These are phyloP conservation scores for Aspergillus haitiensis DNA, from an alignment of 495 filamentous ascomycete genomes.

Conservation along the genomic window DNA sequence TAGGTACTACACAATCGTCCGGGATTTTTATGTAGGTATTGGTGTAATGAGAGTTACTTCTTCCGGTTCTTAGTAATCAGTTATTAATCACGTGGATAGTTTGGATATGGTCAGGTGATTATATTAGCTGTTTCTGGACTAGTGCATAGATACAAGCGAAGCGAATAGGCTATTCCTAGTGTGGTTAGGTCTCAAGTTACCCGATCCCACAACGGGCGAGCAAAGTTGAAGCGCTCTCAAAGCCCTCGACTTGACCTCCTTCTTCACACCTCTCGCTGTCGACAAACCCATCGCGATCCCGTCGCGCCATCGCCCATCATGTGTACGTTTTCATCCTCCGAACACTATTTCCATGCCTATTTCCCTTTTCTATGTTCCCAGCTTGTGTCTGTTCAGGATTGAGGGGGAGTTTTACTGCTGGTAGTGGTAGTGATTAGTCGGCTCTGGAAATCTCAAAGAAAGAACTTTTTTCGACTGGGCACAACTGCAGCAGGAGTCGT, in stretches of 20 bases:
- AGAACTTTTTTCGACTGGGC: neutral
- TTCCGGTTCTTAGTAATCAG: constrained; percentile 1
- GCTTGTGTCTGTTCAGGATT: constrained; percentile 7
- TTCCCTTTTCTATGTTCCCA: constrained; percentile 12
- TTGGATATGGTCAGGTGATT: neutral
- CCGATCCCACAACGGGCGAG: constrained; percentile 50
- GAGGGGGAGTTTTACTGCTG: neutral
- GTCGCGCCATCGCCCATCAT: constrained; percentile 56
- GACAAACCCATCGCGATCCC: constrained; percentile 46
- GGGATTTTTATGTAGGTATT: too few relatives aligned
- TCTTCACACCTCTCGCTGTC: constrained; percentile 45
- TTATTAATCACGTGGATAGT: constrained; percentile 4
- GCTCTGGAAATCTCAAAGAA: neutral
- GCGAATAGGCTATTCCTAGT: constrained; percentile 30
- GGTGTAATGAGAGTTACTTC: too few relatives aligned
- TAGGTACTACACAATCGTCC: too few relatives aligned
- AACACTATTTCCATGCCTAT: constrained; percentile 11
- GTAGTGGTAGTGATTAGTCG: neutral
- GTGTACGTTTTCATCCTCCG: constrained; percentile 48
- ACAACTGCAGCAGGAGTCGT: neutral
- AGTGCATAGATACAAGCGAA: constrained; percentile 38
- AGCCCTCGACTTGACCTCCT: constrained; percentile 40
- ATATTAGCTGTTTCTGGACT: constrained; percentile 20
- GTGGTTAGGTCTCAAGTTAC: constrained; percentile 40
- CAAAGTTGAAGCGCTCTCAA: constrained; percentile 34